Base-by-base conservation (phyloP, 2,329 filamentous ascomycete species). In the Colletotrichum paranaense region DNA sequence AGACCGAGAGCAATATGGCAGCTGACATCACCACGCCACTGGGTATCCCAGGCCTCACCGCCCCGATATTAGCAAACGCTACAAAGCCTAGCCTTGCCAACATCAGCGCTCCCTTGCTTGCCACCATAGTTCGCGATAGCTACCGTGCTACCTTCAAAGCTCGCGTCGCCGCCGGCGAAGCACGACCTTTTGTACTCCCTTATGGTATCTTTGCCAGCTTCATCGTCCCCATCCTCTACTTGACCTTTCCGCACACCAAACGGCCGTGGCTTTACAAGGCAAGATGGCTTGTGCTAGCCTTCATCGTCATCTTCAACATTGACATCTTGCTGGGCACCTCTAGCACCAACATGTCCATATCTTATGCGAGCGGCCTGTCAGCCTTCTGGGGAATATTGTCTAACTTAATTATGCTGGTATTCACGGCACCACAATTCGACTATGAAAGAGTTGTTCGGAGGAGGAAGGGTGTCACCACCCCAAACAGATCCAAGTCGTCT, bases 361-460 rank as follows among this genome's bases (percentile, higher is more conserved):
- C 86, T 1, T 92, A 91, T 75, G 84, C 81, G 1, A 79, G 82
- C 1, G 91, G 91, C 0, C 76, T 92, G 62, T 77, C 87, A 49
- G 83, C 83, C 4, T 79, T 81, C 4, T 92, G 88, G 87, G 84
- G 86, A 1, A 86, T 87, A 12, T 78, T 91, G 22, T 86, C 85
- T 80, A 84, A 80, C 46, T 77, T 87, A 67, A 84, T 85, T 24
- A 78, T 89, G 77, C 79, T 92, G 28, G 79, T 92, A 1, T 89
- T 88, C 81, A 87, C 84, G 58, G 81, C 83, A 22, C 89, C 90
- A 4, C 90, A 92, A 78, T 87, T 86, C 78, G 88, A 90, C 24
- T 87, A 87, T 0, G 88, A 86, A 74, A 85, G 90, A 74, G 84
- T 88, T 0, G 79, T 86, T 66, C 84, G 81, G 71, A 78, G 83